phyloP scores from a whole-genome alignment of 768 basidiomycete genomes.

The Leccinum variicolor region DNA sequence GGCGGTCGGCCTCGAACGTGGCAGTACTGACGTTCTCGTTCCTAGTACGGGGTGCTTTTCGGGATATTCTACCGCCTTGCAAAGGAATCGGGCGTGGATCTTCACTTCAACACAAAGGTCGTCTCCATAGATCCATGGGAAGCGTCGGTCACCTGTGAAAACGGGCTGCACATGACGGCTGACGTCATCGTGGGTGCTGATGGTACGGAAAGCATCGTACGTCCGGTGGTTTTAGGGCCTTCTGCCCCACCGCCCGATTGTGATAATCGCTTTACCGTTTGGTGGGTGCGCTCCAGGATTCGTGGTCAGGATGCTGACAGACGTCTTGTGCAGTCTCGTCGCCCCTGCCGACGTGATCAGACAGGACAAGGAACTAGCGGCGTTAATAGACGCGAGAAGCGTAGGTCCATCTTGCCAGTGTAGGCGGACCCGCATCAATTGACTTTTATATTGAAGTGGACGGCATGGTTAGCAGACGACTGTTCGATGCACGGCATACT shows the following conservation, averaged over 20 bases:
- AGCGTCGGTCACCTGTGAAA: slow-evolving; percentile 30
- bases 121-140: slow-evolving; percentile 32
- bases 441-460: slow-evolving; percentile 14
- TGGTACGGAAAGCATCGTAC: slow-evolving; percentile 46
- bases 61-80: slow-evolving; percentile 46
- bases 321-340: slow-evolving; percentile 6
- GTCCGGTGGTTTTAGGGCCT: slow-evolving; percentile 30
- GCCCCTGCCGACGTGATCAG: slow-evolving; percentile 15
- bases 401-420: slow-evolving; percentile 4
- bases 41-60: slow-evolving; percentile 52
- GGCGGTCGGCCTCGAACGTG: background rate
- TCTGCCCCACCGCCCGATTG: slow-evolving; percentile 3
- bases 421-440: background rate
- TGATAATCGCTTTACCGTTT: slow-evolving; percentile 15
- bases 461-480: slow-evolving; percentile 21
- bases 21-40: background rate
- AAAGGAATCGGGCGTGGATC: slow-evolving; percentile 41
- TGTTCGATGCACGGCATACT: slow-evolving; percentile 16
- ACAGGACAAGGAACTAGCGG: slow-evolving; percentile 16
- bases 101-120: slow-evolving; percentile 41
- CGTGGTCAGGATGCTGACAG: background rate
- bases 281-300: slow-evolving; percentile 2
- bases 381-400: slow-evolving; percentile 4
- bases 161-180: slow-evolving; percentile 40
- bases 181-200: slow-evolving; percentile 63